Conservation (phyloP, 371 early-diverging fungal genomes). For the Mortierella sp. region DNA sequence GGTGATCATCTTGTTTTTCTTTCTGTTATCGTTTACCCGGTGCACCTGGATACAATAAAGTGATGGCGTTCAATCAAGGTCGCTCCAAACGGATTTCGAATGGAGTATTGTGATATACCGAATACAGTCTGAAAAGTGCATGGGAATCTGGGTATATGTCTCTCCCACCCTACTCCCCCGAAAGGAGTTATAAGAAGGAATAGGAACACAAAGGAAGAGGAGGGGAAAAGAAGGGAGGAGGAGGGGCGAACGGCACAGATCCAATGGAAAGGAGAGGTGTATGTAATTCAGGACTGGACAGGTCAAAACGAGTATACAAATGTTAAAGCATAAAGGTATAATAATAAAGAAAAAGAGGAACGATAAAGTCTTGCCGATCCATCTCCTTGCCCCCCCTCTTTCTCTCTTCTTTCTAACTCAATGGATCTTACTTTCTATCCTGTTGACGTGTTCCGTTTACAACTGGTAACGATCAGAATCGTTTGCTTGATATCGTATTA, state of each 20-base stretch:
- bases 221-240: background rate
- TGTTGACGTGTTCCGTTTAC: background rate
- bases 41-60: background rate
- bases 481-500: background rate
- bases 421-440: background rate
- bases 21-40: background rate
- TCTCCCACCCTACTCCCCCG: conserved; percentile 1
- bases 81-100: background rate
- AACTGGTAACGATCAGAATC: conserved; percentile 10
- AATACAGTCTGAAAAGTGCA: background rate
- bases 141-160: conserved; percentile 2
- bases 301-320: background rate
- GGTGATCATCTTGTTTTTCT: no score
- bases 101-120: background rate
- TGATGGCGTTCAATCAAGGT: no score
- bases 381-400: no score
- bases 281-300: no score
- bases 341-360: background rate
- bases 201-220: background rate
- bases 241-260: background rate
- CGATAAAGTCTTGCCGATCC: background rate
- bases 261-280: background rate
- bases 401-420: no score
- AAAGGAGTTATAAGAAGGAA: background rate
- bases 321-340: background rate